Percentiles rank a stretch among this genome's conserved stretches.
Conservation (phyloP, 1,284 basidiomycete species). For the Megacollybia platyphylla region DNA sequence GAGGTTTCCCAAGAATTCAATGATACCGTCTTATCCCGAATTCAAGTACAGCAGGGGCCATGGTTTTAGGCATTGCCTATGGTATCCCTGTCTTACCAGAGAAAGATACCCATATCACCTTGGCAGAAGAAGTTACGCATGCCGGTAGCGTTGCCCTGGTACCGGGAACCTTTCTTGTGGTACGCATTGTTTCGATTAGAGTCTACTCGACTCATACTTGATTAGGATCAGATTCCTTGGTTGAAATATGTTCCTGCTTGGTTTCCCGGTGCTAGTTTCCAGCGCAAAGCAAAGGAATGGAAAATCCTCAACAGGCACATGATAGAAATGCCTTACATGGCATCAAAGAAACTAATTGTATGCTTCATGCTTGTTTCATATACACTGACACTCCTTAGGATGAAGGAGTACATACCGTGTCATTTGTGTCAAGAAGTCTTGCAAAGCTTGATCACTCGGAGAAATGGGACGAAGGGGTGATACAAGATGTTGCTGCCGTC, state of each 20-base stretch:
- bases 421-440: slow-evolving; percentile 3
- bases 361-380: not conserved
- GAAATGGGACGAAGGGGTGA: not conserved
- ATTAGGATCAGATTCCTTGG: too few species aligned
- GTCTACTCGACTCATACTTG: too few species aligned
- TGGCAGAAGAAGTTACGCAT: not conserved
- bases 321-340: slow-evolving; percentile 19
- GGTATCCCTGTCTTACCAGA: slow-evolving; percentile 1
- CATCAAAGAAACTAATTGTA: slow-evolving; percentile 9
- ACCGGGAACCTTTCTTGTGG: slow-evolving; percentile 5
- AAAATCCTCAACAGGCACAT: slow-evolving; percentile 10
- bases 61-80: slow-evolving; percentile 5
- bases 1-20: slow-evolving; percentile 4
- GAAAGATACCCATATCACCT: slow-evolving; percentile 2
- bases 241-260: slow-evolving; percentile 23
- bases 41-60: slow-evolving; percentile 1
- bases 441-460: not conserved
- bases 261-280: slow-evolving; percentile 34
- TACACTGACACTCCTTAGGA: not conserved
- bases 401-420: not conserved
- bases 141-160: not conserved
- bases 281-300: slow-evolving; percentile 28
- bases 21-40: not conserved
- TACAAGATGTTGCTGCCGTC: not conserved
- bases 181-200: not conserved